A percentile compares a stretch with the other conserved stretches of the same genome.
Evolutionary conservation across 495 filamentous ascomycete genomes (phyloP).

Genomic region (Umbilicaria muhlenbergii): DNA sequence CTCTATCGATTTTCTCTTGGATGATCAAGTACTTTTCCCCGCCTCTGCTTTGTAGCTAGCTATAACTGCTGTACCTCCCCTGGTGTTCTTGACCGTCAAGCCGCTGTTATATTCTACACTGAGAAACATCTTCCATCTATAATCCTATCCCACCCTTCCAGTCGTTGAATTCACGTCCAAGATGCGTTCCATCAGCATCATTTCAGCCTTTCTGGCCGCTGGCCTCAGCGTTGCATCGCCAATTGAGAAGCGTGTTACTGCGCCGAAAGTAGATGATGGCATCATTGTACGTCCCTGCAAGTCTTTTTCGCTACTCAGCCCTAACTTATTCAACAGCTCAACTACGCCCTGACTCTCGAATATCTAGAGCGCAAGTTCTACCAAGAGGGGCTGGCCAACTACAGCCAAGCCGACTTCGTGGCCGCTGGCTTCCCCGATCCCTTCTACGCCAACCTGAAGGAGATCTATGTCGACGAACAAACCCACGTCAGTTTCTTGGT

Average conservation of each 20-base stretch:
- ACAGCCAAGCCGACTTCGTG: constrained; percentile 39
- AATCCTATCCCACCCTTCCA: not conserved
- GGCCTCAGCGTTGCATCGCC: not conserved
- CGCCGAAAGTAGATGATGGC: constrained; percentile 1
- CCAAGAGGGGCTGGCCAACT: constrained; percentile 42
- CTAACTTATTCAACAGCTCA: not conserved
- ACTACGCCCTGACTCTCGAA: constrained; percentile 42
- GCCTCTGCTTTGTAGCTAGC: no score
- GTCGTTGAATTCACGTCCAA: not conserved
- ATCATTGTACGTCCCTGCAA: not conserved
- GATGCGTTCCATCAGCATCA: constrained; percentile 1
- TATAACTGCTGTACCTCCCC: no score
- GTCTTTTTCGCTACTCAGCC: no score
- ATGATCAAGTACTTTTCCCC: no score
- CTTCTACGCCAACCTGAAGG: constrained; percentile 27
- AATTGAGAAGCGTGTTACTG: not conserved
- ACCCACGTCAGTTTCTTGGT: constrained; percentile 30
- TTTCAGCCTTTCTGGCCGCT: constrained; percentile 1
- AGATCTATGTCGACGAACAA: constrained; percentile 25
- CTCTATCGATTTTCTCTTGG: no score
- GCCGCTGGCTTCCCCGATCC: constrained; percentile 33
- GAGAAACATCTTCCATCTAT: not conserved
- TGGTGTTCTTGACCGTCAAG: no score
- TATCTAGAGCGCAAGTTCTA: constrained; percentile 50
- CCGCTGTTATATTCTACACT: no score